Evolutionary conservation across 257 asterid species (phyloP), one percentile per base, ranked within the genome.

Genomic region (Petunia axillaris): DNA sequence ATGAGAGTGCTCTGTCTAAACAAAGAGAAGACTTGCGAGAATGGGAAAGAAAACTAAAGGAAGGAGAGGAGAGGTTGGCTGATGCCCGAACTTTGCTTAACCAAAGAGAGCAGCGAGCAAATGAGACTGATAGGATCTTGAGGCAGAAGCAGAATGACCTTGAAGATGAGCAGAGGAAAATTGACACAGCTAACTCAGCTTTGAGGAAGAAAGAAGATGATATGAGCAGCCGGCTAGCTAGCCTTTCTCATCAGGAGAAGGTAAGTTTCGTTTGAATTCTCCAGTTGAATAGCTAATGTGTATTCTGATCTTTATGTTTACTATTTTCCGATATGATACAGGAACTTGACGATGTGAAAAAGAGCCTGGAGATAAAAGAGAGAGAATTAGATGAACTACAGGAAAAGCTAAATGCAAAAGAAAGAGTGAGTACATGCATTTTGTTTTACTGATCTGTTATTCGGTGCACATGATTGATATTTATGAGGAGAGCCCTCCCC

Each of bases 1-100:
- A 89, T 74, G 95, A 90, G 80, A 63, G 87, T 70, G 44, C 89
- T 80, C 63, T 96, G 71, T 88, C 91, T 83, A 92, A 91, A 78
- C 97, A 96, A 82, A 88, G 92, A 89, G 99, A 94, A 83, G 99
- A 96, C 86, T 80, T 94, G 76, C 89, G 95, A 75, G 98, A 91
- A 83, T 91, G 98, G 98, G 99, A 96, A 82, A 84, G 81, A 60
- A 96, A 90, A 79, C 87, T 96, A 75, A 91, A 86, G 75, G 98
- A 88, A 86, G 91, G 95, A 73, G 99, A 94, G 90, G 97, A 96
- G 86, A 89, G 97, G 83, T 84, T 94, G 63, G 96, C 93, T 85
- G 97, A 94, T 58, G 86, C 91, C 77, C 88, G 98, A 86, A 88
- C 94, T 83, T 85, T 96, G 86, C 91, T 96, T 80, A 92, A 94